Percentiles rank a stretch among this genome's conserved stretches.
phyloP scores from a whole-genome alignment of 495 filamentous ascomycete species.

The Podospora comata region DNA sequence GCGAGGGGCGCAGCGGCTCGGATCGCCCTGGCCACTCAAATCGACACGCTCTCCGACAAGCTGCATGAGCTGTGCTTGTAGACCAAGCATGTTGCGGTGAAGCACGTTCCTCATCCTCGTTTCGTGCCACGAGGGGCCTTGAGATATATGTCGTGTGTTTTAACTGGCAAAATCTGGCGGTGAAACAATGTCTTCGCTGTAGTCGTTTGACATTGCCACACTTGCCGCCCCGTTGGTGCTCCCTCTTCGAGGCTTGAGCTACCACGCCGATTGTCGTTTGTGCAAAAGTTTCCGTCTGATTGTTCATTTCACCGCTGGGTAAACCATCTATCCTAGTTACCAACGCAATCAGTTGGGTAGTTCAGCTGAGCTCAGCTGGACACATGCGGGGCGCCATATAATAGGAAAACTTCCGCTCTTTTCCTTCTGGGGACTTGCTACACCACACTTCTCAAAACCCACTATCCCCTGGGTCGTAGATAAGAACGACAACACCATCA shows the following conservation, averaged over 20 bases:
- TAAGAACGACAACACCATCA: conserved; percentile 20
- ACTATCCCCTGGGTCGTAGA: not conserved
- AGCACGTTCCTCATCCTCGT: not conserved
- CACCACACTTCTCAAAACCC: not conserved
- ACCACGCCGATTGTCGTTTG: not conserved
- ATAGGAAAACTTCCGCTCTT: not conserved
- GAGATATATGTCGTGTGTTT: not conserved
- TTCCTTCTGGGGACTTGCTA: not conserved
- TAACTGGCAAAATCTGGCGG: not conserved
- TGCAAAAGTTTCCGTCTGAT: not conserved
- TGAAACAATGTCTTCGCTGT: not conserved
- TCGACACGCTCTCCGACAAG: conserved; percentile 3
- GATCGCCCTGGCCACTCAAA: not conserved
- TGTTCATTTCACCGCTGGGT: not conserved
- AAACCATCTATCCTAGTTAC: too few species aligned
- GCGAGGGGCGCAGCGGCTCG: not conserved
- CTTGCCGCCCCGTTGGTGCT: not conserved
- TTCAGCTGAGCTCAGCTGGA: not conserved
- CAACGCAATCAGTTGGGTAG: not conserved
- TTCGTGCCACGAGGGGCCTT: not conserved
- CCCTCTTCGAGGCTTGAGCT: not conserved
- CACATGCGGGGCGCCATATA: not conserved
- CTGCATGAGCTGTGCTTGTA: conserved; percentile 2
- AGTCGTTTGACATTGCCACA: not conserved
- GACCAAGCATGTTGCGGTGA: conserved; percentile 6